phyloP scores from a whole-genome alignment of 352 stramenopile species.

The Pythium aphanidermatum region DNA sequence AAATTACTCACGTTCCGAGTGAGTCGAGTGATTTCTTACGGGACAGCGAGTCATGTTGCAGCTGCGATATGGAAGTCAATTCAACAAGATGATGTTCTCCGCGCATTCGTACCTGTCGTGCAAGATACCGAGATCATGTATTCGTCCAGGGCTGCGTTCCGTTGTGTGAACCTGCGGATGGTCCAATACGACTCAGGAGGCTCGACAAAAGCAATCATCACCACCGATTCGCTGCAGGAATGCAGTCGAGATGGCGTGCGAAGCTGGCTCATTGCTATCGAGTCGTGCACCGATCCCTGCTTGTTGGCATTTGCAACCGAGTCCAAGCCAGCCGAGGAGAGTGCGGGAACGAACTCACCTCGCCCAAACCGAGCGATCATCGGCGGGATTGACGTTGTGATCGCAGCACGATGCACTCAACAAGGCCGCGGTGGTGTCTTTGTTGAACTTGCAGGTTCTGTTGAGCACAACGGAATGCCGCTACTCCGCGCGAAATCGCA shows the following conservation, averaged over 20 bases:
- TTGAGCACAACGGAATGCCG: conserved; percentile 27
- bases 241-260: conserved; percentile 7
- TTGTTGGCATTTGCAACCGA: conserved; percentile 38
- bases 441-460: conserved; percentile 35
- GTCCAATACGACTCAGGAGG: conserved; percentile 25
- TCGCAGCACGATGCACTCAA: conserved; percentile 3
- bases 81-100: conserved; percentile 53
- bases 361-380: neutral
- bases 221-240: conserved; percentile 31
- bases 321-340: conserved; percentile 4
- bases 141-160: conserved; percentile 21
- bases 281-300: conserved; percentile 46
- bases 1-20: conserved; percentile 42
- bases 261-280: conserved; percentile 44
- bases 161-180: conserved; percentile 23
- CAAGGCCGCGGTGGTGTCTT: conserved; percentile 17
- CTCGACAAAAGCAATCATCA: conserved; percentile 27
- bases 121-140: conserved; percentile 36
- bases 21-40: conserved; percentile 22
- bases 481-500: conserved; percentile 18
- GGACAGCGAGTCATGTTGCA: conserved; percentile 25
- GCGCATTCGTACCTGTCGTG: conserved; percentile 48
- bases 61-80: conserved; percentile 42
- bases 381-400: conserved; percentile 5
- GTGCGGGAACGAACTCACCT: conserved; percentile 5